These are phyloP conservation scores for Penicillium ucsense DNA, from an alignment of 495 filamentous ascomycete species.

Conservation along the genomic window DNA sequence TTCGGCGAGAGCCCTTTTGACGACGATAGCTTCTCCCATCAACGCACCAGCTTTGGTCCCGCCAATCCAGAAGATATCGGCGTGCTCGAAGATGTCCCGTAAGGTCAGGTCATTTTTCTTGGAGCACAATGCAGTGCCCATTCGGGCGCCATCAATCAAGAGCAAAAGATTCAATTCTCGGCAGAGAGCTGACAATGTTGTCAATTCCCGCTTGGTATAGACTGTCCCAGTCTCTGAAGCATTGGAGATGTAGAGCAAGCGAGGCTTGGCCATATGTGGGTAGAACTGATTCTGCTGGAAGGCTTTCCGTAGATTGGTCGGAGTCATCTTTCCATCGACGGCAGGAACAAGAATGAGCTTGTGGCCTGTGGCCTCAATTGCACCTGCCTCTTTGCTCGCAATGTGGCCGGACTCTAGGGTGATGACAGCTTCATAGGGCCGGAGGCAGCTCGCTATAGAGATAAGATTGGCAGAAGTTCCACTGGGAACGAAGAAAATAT, in stretches of 20 bases:
- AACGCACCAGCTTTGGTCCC: constrained; percentile 36
- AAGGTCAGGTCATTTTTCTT: constrained; percentile 24
- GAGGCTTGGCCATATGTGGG: constrained; percentile 36
- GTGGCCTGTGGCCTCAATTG: constrained; percentile 38
- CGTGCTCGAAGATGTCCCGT: constrained; percentile 27
- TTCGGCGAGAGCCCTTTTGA: constrained; percentile 24
- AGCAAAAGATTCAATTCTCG: constrained; percentile 25
- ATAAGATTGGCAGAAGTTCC: constrained; percentile 37
- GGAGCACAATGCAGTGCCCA: constrained; percentile 29
- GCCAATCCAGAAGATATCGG: constrained; percentile 39
- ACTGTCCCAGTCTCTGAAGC: constrained; percentile 35
- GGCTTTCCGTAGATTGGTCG: constrained; percentile 24
- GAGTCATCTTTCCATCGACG: constrained; percentile 32
- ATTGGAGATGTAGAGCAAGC: constrained; percentile 35
- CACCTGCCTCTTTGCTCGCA: constrained; percentile 33
- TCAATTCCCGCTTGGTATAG: constrained; percentile 28
- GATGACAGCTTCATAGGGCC: constrained; percentile 35
- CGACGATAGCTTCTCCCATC: constrained; percentile 35
- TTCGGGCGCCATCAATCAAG: constrained; percentile 33
- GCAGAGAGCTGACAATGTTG: constrained; percentile 22
- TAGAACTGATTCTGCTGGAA: constrained; percentile 31
- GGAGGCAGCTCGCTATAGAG: constrained; percentile 34
- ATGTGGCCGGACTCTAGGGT: constrained; percentile 35
- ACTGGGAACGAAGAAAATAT: constrained; percentile 36
- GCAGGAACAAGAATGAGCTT: constrained; percentile 33